Conservation (phyloP, 768 basidiomycete species). For the Pisolithus marmoratus region DNA sequence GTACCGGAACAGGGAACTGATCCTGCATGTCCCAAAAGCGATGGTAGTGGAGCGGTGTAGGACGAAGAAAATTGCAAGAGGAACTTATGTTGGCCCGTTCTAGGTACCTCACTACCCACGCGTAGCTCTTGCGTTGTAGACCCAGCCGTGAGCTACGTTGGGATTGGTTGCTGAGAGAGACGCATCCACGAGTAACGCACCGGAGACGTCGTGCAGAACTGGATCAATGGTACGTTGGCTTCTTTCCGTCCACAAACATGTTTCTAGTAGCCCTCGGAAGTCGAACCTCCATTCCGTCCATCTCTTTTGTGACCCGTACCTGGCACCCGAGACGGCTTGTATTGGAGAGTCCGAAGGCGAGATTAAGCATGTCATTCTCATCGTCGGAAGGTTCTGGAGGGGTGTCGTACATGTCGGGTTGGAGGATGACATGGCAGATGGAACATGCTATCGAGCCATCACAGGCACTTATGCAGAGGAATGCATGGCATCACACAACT, state of each 20-base stretch:
- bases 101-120: slow-evolving; percentile 54
- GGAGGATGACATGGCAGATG: slow-evolving; percentile 86
- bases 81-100: slow-evolving; percentile 42
- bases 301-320: slow-evolving; percentile 67
- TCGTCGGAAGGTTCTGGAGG: slow-evolving; percentile 94
- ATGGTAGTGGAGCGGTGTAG: slow-evolving; percentile 11
- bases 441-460: slow-evolving; percentile 97
- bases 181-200: slow-evolving; percentile 49
- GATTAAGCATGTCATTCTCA: slow-evolving; percentile 97
- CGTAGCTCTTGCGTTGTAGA: no score
- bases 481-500: no score
- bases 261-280: slow-evolving; percentile 91
- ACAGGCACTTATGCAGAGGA: slow-evolving; percentile 88
- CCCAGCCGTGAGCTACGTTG: slow-evolving; percentile 35
- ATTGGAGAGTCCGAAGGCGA: slow-evolving; percentile 95
- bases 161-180: slow-evolving; percentile 34
- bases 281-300: slow-evolving; percentile 82
- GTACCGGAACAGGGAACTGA: slow-evolving; percentile 35
- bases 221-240: slow-evolving; percentile 41
- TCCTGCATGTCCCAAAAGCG: slow-evolving; percentile 23
- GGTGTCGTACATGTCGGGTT: slow-evolving; percentile 73
- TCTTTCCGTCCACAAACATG: slow-evolving; percentile 90
- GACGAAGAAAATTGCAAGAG: slow-evolving; percentile 3
- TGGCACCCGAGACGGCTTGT: slow-evolving; percentile 82
- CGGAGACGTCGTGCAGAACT: slow-evolving; percentile 43